Evolutionary conservation across 257 asterid genomes (phyloP).

Genomic region (Salvia hispanica): DNA sequence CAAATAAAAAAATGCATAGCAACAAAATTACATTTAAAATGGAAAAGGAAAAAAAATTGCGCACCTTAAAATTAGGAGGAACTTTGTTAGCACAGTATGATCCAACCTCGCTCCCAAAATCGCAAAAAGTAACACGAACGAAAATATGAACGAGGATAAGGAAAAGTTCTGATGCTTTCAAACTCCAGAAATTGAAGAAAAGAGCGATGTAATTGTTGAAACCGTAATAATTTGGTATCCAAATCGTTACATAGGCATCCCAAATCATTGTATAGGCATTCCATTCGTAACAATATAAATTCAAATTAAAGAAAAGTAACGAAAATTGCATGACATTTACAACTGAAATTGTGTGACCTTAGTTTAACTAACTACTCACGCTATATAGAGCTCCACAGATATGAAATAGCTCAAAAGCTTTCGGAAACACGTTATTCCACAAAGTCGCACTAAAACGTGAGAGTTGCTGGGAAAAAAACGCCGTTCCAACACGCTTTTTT

Average conservation of each 20-base stretch:
- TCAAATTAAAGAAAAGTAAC: constrained; percentile 11
- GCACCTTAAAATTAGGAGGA: constrained; percentile 35
- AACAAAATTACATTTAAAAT: not conserved
- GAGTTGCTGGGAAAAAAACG: no score
- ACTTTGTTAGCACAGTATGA: constrained; percentile 7
- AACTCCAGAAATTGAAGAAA: constrained; percentile 8
- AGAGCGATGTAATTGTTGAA: no score
- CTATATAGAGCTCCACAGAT: constrained; percentile 4
- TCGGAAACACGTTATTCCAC: not conserved
- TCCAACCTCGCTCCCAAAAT: no score
- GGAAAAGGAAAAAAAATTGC: not conserved
- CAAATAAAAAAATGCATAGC: not conserved
- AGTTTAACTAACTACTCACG: constrained; percentile 25
- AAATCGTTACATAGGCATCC: no score
- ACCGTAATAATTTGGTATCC: no score
- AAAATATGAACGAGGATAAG: not conserved
- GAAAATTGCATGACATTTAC: constrained; percentile 20
- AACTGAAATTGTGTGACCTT: constrained; percentile 27
- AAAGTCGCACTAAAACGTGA: not conserved
- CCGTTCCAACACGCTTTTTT: no score
- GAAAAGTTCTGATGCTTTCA: no score
- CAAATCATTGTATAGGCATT: no score
- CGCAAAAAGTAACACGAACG: no score
- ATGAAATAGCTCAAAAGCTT: constrained; percentile 4
- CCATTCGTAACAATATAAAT: constrained; percentile 12